These are phyloP conservation scores for Vitellaria paradoxa DNA, from an alignment of 179 eudicot genomes.

Conservation along the genomic window DNA sequence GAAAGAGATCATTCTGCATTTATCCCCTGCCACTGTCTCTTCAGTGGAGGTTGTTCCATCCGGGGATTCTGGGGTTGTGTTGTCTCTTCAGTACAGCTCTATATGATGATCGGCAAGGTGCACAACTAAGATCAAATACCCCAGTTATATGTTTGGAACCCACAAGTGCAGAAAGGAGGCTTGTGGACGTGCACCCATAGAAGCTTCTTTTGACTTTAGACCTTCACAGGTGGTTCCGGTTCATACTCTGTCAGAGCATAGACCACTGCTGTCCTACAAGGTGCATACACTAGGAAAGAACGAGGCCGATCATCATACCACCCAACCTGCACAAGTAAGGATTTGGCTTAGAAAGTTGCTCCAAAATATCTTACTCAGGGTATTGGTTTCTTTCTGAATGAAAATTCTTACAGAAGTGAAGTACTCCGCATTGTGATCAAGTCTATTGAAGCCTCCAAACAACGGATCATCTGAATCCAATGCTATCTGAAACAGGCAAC, in stretches of 20 bases:
- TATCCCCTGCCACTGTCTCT: too few species aligned
- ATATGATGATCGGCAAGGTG: background rate
- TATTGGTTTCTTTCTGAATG: background rate
- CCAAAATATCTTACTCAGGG: background rate
- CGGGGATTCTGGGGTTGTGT: slow-evolving; percentile 2
- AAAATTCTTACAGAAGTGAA: slow-evolving; percentile 67
- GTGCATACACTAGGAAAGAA: slow-evolving; percentile 77
- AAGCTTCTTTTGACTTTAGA: too few species aligned
- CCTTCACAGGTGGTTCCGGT: slow-evolving; percentile 13
- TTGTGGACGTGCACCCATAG: too few species aligned
- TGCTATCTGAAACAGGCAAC: slow-evolving; percentile 52
- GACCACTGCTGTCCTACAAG: slow-evolving; percentile 82
- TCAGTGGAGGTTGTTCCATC: background rate
- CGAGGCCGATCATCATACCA: slow-evolving; percentile 71
- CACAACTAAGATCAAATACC: background rate
- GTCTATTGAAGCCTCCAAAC: slow-evolving; percentile 84
- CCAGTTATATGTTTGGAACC: background rate
- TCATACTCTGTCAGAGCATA: slow-evolving; percentile 59
- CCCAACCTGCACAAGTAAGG: slow-evolving; percentile 58
- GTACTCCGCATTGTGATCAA: slow-evolving; percentile 65
- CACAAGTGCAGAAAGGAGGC: too few species aligned
- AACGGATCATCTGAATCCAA: slow-evolving; percentile 72
- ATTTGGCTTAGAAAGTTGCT: background rate
- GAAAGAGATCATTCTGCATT: too few species aligned
- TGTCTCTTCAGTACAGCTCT: background rate